phyloP scores from a whole-genome alignment of 139 green algal species.

The Asterochloris erici region DNA sequence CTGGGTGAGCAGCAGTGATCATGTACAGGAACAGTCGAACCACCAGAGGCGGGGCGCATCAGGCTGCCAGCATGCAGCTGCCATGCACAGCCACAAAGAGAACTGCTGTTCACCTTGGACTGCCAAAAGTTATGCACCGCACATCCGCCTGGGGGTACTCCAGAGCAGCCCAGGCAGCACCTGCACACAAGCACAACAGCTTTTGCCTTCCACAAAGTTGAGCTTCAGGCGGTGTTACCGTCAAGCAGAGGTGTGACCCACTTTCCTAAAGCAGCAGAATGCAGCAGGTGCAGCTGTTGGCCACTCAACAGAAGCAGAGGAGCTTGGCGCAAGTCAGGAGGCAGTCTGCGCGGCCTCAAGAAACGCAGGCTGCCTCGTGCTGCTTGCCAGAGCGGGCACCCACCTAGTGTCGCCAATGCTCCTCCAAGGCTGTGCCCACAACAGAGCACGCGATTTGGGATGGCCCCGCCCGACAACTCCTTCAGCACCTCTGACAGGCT shows the following conservation, averaged over 20 bases:
- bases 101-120: constrained; percentile 6
- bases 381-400: too few relatives aligned
- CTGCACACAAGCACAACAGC: background rate
- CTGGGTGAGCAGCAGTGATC: background rate
- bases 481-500: constrained; percentile 24
- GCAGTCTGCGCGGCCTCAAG: too few relatives aligned
- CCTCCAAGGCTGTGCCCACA: constrained; percentile 34
- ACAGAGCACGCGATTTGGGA: constrained; percentile 29
- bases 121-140: constrained; percentile 32
- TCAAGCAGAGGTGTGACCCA: too few relatives aligned
- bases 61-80: background rate
- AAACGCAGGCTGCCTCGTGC: too few relatives aligned
- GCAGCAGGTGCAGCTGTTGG: too few relatives aligned
- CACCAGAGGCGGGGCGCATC: background rate
- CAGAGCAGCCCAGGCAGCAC: constrained; percentile 30
- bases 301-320: too few relatives aligned
- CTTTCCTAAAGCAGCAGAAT: too few relatives aligned
- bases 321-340: too few relatives aligned
- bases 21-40: background rate
- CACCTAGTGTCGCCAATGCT: constrained; percentile 30
- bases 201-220: too few relatives aligned
- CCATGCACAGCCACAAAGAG: background rate
- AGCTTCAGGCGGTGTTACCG: too few relatives aligned
- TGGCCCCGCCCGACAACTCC: constrained; percentile 22
- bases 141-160: constrained; percentile 32